Evolutionary conservation across 2,329 filamentous ascomycete genomes (phyloP).

Genomic region (Neofusicoccum kwambonambiense): DNA sequence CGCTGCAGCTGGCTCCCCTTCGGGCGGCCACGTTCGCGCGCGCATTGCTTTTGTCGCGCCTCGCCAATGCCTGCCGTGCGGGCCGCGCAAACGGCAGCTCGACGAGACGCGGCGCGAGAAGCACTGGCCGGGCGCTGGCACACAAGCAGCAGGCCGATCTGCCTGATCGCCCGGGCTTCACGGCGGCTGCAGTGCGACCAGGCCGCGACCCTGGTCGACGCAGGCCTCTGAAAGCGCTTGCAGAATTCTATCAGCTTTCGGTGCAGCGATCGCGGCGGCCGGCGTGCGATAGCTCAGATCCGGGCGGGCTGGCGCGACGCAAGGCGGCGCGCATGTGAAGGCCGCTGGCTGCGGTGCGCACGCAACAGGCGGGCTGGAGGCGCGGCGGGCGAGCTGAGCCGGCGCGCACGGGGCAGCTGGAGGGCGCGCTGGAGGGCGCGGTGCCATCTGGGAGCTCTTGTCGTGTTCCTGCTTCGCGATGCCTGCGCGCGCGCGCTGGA

Average conservation of each 20-base stretch:
- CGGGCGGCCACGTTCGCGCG: not conserved
- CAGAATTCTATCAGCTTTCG: constrained; percentile 12
- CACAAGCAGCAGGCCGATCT: not conserved
- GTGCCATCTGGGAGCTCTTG: not conserved
- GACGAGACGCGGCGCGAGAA: constrained; percentile 3
- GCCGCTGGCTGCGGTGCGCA: not conserved
- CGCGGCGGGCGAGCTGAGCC: not conserved
- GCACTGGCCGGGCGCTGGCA: not conserved
- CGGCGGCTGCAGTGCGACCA: constrained; percentile 12
- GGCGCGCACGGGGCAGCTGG: too few species aligned
- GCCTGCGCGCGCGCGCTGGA: too few species aligned
- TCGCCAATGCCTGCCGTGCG: constrained; percentile 11
- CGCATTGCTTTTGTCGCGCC: not conserved
- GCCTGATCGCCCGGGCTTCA: constrained; percentile 15
- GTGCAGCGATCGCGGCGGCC: constrained; percentile 1
- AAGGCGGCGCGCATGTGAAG: constrained; percentile 3
- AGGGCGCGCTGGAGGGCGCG: not conserved
- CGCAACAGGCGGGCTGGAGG: not conserved
- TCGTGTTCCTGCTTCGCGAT: not conserved
- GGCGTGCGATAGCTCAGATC: constrained; percentile 9
- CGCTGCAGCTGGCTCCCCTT: not conserved
- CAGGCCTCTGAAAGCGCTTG: constrained; percentile 13
- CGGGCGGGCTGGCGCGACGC: not conserved
- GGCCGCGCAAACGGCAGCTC: constrained; percentile 5
- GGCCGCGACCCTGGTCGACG: constrained; percentile 8